Evolutionary conservation across 140 eudicot species (phyloP), one percentile per base, ranked within the genome.

Genomic region (Erigeron philadelphicus): DNA sequence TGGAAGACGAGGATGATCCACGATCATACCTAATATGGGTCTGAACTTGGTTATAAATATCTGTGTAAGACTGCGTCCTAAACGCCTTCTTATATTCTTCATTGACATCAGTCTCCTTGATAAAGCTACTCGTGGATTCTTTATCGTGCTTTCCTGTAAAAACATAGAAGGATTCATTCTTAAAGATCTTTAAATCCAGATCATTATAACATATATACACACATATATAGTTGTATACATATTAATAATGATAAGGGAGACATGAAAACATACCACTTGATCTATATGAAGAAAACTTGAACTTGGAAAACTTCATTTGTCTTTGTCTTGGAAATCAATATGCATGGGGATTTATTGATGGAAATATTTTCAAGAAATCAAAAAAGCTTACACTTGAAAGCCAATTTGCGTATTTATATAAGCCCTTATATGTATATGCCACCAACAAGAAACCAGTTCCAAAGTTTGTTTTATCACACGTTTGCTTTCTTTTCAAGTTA

Each of bases 11-110:
- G 2, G 75, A 72, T 7, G 81, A 69, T 38, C 23, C 47, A 6
- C 2, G 44, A 43, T 68, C 71, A 11, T 61, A 78, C 55, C 57
- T 72, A 40, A 87, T 61, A 21, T 83, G 86, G 67, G 61, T 79
- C 44, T 82, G 81, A 63, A 85, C 78, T 66, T 80, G 81, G 48
- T 76, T 62, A 73, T 54, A 81, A 0, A 90, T 83, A 4, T 90
- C 95, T 10, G 50, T 66, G 75, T 77, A 90, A 2, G 97, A 90
- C n/a, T 87, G 81, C 35, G 95, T 87, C 70, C 97, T 83, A 55
- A 90, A 83, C 8, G 91, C 86, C 35, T 80, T 74, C 71, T 63
- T 68, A 72, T 90, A 87, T 67, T 90, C 97, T 70, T 85, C 88
- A 40, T 80, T 77, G 16, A 90, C 88, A 57, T 83, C 81, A 21